Evolutionary conservation across 164 flowering plant genomes (phyloP).

Genomic region (Paratinospora sagittata): DNA sequence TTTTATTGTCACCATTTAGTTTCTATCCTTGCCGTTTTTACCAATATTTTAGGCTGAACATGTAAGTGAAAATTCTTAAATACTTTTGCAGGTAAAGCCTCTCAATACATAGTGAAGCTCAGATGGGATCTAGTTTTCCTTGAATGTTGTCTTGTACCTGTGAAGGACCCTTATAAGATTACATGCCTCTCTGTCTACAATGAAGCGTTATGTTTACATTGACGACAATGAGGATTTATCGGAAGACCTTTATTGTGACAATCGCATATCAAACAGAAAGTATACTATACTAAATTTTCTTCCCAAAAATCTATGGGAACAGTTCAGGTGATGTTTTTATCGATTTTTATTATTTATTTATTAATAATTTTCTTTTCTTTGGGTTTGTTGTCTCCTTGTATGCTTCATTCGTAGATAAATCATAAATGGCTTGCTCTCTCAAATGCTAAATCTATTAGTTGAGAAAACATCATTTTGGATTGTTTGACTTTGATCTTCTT

Average conservation of each 20-base stretch:
- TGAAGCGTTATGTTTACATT: slow-evolving; percentile 87
- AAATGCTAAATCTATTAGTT: background rate
- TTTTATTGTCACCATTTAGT: too few relatives aligned
- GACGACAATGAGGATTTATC: slow-evolving; percentile 64
- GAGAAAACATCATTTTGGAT: too few relatives aligned
- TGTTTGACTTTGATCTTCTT: too few relatives aligned
- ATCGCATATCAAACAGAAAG: slow-evolving; percentile 85
- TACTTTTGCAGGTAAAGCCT: slow-evolving; percentile 9
- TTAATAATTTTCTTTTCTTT: background rate
- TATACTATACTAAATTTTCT: slow-evolving; percentile 85
- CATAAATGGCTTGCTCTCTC: background rate
- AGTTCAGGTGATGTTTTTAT: slow-evolving; percentile 68
- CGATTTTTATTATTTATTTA: slow-evolving; percentile 6
- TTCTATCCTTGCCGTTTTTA: too few relatives aligned
- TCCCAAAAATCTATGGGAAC: slow-evolving; percentile 95
- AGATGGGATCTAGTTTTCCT: background rate
- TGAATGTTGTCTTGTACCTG: slow-evolving; percentile 3
- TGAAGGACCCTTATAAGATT: slow-evolving; percentile 10
- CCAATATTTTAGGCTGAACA: background rate
- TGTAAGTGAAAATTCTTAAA: background rate
- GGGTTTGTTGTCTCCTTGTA: background rate
- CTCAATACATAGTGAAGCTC: background rate
- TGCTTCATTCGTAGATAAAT: background rate
- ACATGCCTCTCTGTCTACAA: slow-evolving; percentile 24
- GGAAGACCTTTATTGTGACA: slow-evolving; percentile 63